These are phyloP conservation scores for Meripilus lineatus DNA, from an alignment of 1,284 basidiomycete genomes.

Conservation along the genomic window DNA sequence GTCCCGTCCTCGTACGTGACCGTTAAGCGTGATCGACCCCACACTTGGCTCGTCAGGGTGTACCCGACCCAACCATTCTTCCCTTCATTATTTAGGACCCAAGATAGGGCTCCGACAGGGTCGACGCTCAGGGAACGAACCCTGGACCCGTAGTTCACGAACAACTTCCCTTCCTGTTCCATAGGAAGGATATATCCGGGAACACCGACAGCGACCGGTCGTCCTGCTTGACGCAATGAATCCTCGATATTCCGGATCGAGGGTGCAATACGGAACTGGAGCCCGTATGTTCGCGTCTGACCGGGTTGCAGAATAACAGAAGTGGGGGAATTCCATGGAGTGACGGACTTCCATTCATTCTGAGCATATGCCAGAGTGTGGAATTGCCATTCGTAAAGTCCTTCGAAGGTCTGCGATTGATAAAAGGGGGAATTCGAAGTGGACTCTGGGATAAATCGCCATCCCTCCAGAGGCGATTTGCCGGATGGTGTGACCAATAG, in stretches of 20 bases:
- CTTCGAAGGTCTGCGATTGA: conserved; percentile 59
- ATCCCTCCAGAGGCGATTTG: conserved; percentile 52
- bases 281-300: conserved; percentile 47
- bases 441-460: conserved; percentile 51
- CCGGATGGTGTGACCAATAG: conserved; percentile 45
- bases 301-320: conserved; percentile 45
- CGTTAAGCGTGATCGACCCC: conserved; percentile 47
- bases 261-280: conserved; percentile 45
- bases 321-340: conserved; percentile 53
- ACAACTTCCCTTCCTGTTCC: conserved; percentile 48
- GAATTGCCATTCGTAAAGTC: conserved; percentile 56
- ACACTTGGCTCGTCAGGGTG: conserved; percentile 39
- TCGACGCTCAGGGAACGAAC: conserved; percentile 40
- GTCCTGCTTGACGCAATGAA: conserved; percentile 35
- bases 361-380: conserved; percentile 55
- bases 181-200: conserved; percentile 50
- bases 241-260: conserved; percentile 49
- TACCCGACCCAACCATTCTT: conserved; percentile 44
- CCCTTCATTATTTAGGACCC: conserved; percentile 40
- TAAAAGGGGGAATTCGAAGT: conserved; percentile 43
- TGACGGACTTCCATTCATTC: conserved; percentile 48
- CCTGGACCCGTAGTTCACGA: conserved; percentile 40
- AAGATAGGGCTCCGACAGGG: conserved; percentile 45
- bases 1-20: conserved; percentile 48
- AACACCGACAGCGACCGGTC: conserved; percentile 49